A percentile compares a stretch with the other conserved stretches of the same genome.
phyloP scores from a whole-genome alignment of 2,329 filamentous ascomycete genomes.

The Pestalotiopsis sp. region DNA sequence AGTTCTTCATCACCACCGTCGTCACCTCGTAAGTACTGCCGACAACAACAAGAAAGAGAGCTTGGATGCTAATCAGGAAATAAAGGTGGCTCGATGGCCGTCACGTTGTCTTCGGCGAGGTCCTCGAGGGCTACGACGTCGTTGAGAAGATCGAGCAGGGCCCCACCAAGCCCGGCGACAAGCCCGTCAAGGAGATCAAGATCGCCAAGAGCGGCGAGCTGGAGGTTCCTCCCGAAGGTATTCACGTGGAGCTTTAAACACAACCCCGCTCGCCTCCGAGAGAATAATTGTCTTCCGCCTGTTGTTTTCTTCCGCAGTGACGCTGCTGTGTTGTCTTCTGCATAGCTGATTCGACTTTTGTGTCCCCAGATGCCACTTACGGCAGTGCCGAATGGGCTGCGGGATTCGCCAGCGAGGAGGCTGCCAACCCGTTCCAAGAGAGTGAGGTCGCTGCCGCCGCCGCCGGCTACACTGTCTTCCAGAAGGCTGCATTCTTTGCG shows the following conservation, averaged over 20 bases:
- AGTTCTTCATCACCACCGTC: conserved; percentile 90
- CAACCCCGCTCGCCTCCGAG: conserved; percentile 23
- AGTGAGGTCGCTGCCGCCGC: conserved; percentile 26
- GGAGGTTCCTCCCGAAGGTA: conserved; percentile 86
- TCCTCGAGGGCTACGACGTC: conserved; percentile 82
- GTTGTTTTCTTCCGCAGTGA: conserved; percentile 14
- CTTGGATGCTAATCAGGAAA: background rate
- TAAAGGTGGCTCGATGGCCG: conserved; percentile 77
- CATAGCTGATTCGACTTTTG: conserved; percentile 33
- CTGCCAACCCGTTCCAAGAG: conserved; percentile 24
- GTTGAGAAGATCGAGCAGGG: conserved; percentile 78
- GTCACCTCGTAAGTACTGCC: conserved; percentile 68
- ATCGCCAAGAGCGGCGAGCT: conserved; percentile 85
- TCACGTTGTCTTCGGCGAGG: conserved; percentile 88
- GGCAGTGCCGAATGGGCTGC: conserved; percentile 40
- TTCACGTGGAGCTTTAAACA: conserved; percentile 83
- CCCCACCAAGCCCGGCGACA: conserved; percentile 68
- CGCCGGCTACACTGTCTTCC: conserved; percentile 45
- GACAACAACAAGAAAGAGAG: background rate
- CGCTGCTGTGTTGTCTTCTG: conserved; percentile 31
- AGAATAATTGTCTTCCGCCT: background rate
- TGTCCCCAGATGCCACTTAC: conserved; percentile 32
- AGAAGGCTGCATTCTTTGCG: conserved; percentile 54
- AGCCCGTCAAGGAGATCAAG: conserved; percentile 70
- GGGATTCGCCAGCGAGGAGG: conserved; percentile 38